phyloP scores from a whole-genome alignment of 371 early-diverging fungal species.

The Mucor irregularis region DNA sequence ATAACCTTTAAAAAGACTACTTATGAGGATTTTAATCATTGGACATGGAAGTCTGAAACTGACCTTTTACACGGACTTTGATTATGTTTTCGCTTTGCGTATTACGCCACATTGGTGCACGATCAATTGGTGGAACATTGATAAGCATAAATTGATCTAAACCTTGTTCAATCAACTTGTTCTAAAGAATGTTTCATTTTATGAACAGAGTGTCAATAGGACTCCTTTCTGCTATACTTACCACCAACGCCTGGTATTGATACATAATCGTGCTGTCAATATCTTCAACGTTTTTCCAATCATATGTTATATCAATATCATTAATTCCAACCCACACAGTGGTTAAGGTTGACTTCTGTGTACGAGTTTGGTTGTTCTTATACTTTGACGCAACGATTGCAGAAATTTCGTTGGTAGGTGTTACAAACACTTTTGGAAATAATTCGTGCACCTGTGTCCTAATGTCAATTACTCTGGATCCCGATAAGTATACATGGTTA shows the following conservation, averaged over 20 bases:
- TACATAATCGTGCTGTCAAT: slow-evolving; percentile 26
- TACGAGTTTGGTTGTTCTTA: slow-evolving; percentile 4
- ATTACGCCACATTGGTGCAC: slow-evolving; percentile 30
- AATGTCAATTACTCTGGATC: slow-evolving; percentile 32
- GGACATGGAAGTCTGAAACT: not conserved
- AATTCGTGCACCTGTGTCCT: slow-evolving; percentile 30
- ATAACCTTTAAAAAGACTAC: slow-evolving; percentile 18
- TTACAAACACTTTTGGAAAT: slow-evolving; percentile 23
- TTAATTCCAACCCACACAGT: slow-evolving; percentile 46
- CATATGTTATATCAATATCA: slow-evolving; percentile 36
- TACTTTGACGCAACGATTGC: slow-evolving; percentile 4
- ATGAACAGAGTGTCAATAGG: not conserved
- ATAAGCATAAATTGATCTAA: slow-evolving; percentile 33
- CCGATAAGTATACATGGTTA: not conserved
- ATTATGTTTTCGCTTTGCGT: slow-evolving; percentile 2
- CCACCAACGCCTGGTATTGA: slow-evolving; percentile 21
- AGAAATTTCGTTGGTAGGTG: slow-evolving; percentile 3
- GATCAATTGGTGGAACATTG: slow-evolving; percentile 41
- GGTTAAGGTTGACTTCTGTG: slow-evolving; percentile 21
- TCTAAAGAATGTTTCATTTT: slow-evolving; percentile 11
- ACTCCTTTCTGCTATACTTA: too few species aligned
- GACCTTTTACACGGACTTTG: slow-evolving; percentile 24
- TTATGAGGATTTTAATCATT: not conserved
- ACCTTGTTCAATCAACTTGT: slow-evolving; percentile 19
- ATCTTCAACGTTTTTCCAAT: slow-evolving; percentile 14